A percentile compares a stretch with the other conserved stretches of the same genome.
Conservation (phyloP, 2,329 filamentous ascomycete genomes). For the Corniculantispora saksenae region DNA sequence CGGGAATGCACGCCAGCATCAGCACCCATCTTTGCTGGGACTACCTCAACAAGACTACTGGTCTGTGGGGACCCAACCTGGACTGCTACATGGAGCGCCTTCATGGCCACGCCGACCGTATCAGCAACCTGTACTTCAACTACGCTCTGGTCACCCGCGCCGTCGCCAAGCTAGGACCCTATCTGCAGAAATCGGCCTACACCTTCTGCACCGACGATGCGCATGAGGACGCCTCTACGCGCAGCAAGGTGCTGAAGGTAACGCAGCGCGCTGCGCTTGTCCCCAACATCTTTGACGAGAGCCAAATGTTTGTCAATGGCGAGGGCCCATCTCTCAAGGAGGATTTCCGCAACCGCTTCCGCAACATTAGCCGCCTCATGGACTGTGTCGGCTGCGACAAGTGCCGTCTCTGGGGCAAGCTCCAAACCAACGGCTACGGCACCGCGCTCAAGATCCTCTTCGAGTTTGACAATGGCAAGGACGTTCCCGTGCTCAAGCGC, state of each 20-base stretch:
- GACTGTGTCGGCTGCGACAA: constrained; percentile 99
- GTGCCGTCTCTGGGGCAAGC: constrained; percentile 95
- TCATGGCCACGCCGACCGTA: constrained; percentile 80
- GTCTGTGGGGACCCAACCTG: constrained; percentile 88
- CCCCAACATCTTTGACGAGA: constrained; percentile 90
- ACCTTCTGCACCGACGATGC: constrained; percentile 90
- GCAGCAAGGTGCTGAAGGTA: constrained; percentile 77
- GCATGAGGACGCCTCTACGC: constrained; percentile 75
- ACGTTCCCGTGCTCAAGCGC: constrained; percentile 71
- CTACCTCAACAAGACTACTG: constrained; percentile 92
- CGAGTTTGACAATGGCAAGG: constrained; percentile 76
- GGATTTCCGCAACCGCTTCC: constrained; percentile 95
- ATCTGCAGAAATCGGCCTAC: constrained; percentile 68
- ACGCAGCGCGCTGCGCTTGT: constrained; percentile 68
- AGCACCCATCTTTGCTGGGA: constrained; percentile 95
- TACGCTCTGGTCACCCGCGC: constrained; percentile 93
- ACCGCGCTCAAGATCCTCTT: constrained; percentile 95
- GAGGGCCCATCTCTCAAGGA: constrained; percentile 82
- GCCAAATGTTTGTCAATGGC: constrained; percentile 85
- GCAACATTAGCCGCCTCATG: constrained; percentile 96
- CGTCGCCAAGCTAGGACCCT: constrained; percentile 83
- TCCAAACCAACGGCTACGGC: constrained; percentile 93
- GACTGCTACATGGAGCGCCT: constrained; percentile 87
- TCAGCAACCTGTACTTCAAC: constrained; percentile 99
- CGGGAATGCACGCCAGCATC: constrained; percentile 97